Percentiles rank a stretch among this genome's conserved stretches.
phyloP scores from a whole-genome alignment of 495 filamentous ascomycete species.

The Tuber indicum region DNA sequence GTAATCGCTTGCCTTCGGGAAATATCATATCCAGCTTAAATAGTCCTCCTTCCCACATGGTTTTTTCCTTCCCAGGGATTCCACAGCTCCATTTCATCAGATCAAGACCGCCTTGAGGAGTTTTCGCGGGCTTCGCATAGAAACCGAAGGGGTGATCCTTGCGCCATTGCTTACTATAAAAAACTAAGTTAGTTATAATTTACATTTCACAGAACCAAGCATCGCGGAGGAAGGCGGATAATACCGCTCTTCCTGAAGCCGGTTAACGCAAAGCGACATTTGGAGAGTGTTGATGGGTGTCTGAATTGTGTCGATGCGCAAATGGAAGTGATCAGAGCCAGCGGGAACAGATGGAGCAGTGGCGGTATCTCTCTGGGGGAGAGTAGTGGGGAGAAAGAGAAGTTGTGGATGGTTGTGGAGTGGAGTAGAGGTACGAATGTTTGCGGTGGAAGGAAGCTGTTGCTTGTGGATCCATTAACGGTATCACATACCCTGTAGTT shows the following conservation, averaged over 20 bases:
- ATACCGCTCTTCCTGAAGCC: constrained; percentile 86
- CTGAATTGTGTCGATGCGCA: background rate
- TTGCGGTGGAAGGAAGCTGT: background rate
- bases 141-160: constrained; percentile 97
- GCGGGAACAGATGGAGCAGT: background rate
- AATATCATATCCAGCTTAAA: constrained; percentile 92
- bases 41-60: constrained; percentile 90
- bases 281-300: constrained; percentile 10
- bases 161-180: constrained; percentile 83
- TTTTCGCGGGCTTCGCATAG: constrained; percentile 81
- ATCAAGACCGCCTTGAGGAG: constrained; percentile 71
- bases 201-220: background rate
- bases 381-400: background rate
- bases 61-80: constrained; percentile 90
- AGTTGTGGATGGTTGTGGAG: background rate
- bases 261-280: constrained; percentile 86
- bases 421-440: background rate
- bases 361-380: background rate
- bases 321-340: background rate
- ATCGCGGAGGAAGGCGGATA: constrained; percentile 10
- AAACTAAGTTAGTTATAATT: constrained; percentile 17
- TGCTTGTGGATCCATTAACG: background rate
- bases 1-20: constrained; percentile 68
- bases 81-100: constrained; percentile 95
- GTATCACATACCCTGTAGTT: background rate